Base-by-base conservation (phyloP, 2,329 filamentous ascomycete genomes). In the Cercospora canescens region DNA sequence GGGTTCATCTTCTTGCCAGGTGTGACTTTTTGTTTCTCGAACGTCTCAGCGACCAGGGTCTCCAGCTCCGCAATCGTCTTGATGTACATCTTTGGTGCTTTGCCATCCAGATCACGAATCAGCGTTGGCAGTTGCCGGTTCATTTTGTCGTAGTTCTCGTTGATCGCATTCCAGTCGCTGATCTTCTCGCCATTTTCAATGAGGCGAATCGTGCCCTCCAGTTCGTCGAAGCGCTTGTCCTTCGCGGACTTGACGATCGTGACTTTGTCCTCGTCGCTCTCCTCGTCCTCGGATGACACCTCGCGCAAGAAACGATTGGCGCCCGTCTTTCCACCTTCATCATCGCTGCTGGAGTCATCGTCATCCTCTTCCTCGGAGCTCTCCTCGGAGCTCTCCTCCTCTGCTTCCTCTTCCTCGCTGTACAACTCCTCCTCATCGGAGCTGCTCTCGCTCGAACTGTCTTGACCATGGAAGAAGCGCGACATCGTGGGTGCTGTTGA, bases 101-200 rank as follows among this genome's bases (percentile, higher is more conserved):
- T 91, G 77, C 90, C 89, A 75, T 90, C 87, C 77, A 91, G 80
- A 67, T 82, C 80, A 72, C 82, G 82, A 72, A 80, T 79, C 52
- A 84, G 76, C 7, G 77, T 79, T 45, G 82, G 78, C 65, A 79
- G 65, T 68, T 78, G 77, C 39, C 77, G 72, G 87, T 73, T 86
- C 71, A 96, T 86, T 83, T 95, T 96, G 73, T 80, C 78, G 70
- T 78, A 87, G 78, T 79, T 67, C 56, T 78, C 76, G 70, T 77
- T 77, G 69, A 98, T 96, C 70, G 94, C 89, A 72, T 91, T 91
- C 95, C 95, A 99, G 82, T 99, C 95, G 77, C 92, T 93, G 77
- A 98, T 99, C 86, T 96, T 98, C 81, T 95, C 87, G 69, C 92
- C 94, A 83, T 99, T 99, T 79, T 98, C 94, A 76, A 99, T 98